These are phyloP conservation scores for Trametes elegans DNA, from an alignment of 768 basidiomycete species.

Conservation along the genomic window DNA sequence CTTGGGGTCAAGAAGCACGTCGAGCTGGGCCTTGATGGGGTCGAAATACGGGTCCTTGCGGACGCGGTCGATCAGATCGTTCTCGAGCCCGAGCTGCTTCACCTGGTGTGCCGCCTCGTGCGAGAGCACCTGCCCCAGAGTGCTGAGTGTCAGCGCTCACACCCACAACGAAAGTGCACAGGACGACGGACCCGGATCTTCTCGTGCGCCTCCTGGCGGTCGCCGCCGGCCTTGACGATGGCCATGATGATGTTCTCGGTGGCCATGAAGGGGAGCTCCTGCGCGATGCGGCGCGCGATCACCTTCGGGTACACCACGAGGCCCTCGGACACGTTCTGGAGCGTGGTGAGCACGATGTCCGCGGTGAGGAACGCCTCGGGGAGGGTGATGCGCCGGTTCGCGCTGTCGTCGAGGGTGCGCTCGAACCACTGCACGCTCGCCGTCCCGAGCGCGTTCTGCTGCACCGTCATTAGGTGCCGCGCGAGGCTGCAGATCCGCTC, in stretches of 20 bases:
- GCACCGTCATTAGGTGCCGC: constrained; percentile 93
- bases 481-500: constrained; percentile 96
- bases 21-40: constrained; percentile 79
- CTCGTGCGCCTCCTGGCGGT: constrained; percentile 96
- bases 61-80: constrained; percentile 92
- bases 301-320: constrained; percentile 99
- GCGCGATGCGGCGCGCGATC: constrained; percentile 85
- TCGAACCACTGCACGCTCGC: constrained; percentile 97
- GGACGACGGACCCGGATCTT: constrained; percentile 69
- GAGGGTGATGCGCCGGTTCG: constrained; percentile 93
- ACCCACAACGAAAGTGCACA: constrained; percentile 51
- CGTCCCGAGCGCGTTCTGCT: constrained; percentile 96
- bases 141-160: not conserved
- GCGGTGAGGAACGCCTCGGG: constrained; percentile 97
- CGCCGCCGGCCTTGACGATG: constrained; percentile 90
- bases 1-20: constrained; percentile 74
- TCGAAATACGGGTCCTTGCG: constrained; percentile 82
- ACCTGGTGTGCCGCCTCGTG: constrained; percentile 95
- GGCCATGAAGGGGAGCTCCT: constrained; percentile 99
- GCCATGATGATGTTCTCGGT: constrained; percentile 99
- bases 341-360: constrained; percentile 91
- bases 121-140: constrained; percentile 66
- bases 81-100: constrained; percentile 91
- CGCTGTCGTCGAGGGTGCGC: constrained; percentile 95
- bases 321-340: constrained; percentile 96